Base-by-base conservation (phyloP, 176 grass and related monocot species). In the Bromus sterilis region DNA sequence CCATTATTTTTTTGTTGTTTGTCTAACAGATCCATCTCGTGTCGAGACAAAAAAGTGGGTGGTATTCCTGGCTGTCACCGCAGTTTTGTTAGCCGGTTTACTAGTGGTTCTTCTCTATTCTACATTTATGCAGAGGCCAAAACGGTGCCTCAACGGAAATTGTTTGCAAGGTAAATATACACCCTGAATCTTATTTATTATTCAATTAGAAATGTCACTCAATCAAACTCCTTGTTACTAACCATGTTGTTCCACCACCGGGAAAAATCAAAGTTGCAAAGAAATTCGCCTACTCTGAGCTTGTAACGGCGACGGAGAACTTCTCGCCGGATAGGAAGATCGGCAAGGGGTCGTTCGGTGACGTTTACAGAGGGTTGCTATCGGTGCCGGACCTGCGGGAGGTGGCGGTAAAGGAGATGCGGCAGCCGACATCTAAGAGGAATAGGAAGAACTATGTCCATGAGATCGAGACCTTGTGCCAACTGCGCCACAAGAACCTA, bases 401-500 rank as follows among this genome's bases (percentile, higher is more conserved):
- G 51, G 66, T 81, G 66, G 79, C 79, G 6, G 66, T 81, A 66
- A 81, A 81, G 66, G 42, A 11, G 2, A 12, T 81, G 79, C 30
- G 13, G 24, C 34, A 11, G 0, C 61, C 61, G 15, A 64, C 61
- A 9, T 11, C 12, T 34, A 26, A 69, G 8, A 2, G 2, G 25
- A 43, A 37, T 18, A 12, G 25, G 26, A 41, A 30, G 18, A 68
- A 81, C 36, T 81, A 71, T 13, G 24, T 16, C 3, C 39, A 25
- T 4, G 66, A 59, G 66, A 71, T 81, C 26, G 15, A 14, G 53
- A 81, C 66, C 35, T 0, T 81, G 6, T 67, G 78, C 33, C 23
- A n/a, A 48, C 23, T 80, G 9, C 26, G 33, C 14, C 78, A 80
- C 33, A 16, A 25, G 15, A 80, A 66, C 60, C 42, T 80, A 2